Base-by-base conservation (phyloP, 2,329 filamentous ascomycete species). In the Hypoxylon sp. region DNA sequence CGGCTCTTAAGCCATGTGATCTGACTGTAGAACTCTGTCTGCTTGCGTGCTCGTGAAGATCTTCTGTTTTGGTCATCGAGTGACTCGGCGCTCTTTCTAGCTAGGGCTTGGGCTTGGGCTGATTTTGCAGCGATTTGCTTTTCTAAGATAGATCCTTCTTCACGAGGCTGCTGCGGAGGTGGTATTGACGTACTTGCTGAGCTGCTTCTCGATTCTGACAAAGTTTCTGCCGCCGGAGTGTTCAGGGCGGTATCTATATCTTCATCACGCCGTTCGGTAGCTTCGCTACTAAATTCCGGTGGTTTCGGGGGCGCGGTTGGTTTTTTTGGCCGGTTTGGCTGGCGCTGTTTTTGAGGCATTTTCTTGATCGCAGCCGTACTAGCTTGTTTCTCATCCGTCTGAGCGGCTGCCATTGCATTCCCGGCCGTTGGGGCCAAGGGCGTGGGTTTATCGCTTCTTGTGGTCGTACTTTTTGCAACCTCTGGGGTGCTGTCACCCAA, bases 11-110 rank as follows among this genome's bases (percentile, higher is more conserved):
- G 24, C 51, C 49, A 61, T 3, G 20, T 59, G 2, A 72, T 53
- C 6, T 67, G 24, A 14, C 54, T 51, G 26, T 65, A 64, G 12
- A 63, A 55, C 14, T 73, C 67, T 20, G 51, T 61, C 32, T 67
- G 60, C 40, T 68, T 63, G 11, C 61, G 68, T n/a, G 32, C 48
- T 18, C 59, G 65, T 14, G 53, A 62, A 28, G 71, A 68, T 18
- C 53, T 67, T 18, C 64, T 48, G 14, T 61, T 33, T 14, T 53
- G 65, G 18, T 44, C 28, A 45, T 68, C 52, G 14, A 40, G n/a
- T 20, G 22, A 40, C n/a, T 58, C 32, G 7, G 7, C 40, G 50
- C 56, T 18, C 1, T 18, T 36, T 42, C 61, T 14, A 36, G 45
- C 44, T 24, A 58, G 33, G 2, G 42, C 28, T 28, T 61, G 18